Base-by-base conservation (phyloP, 108 stramenopile species). In the Epipyxis sp. region DNA sequence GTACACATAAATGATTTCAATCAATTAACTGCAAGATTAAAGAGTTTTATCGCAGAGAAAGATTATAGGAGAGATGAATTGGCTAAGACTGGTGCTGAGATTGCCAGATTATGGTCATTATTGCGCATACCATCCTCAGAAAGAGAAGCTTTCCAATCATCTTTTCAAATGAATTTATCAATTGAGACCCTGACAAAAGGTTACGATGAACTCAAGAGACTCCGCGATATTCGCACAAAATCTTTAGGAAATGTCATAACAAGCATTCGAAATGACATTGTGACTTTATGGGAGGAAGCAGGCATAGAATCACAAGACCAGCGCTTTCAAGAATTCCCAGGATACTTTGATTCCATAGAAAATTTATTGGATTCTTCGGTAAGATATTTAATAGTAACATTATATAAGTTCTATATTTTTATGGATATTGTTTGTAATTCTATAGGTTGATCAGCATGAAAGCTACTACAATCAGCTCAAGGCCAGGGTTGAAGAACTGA, bases 91-190 rank as follows among this genome's bases (percentile, higher is more conserved):
- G 71, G 71, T 34, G 71, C 16, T 27, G 71, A 74, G 44, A 74
- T 74, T 37, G 71, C 71, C 34, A 39, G 34, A 39, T 32, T 74
- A 42, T 74, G 71, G 71, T 54, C 71, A 6, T 42, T 74, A 42
- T 42, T 74, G 40, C 71, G 71, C 34, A 37, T 74, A 43, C 32
- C n/a, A 6, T 37, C 32, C 43, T 13, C 34, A 30, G 71, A 74
- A 42, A 13, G 71, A 30, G 71, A 74, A 42, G 71, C 71, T 29
- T 74, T 74, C 50, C n/a, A 27, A 34, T 29, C 46, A 42, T 74
- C 71, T 29, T 74, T 74, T 32, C 16, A 74, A 37, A 6, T 30
- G 6, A 74, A 74, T 37, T 25, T 74, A 6, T 74, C 71, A 10
- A 34, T 74, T 37, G 71, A 46, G 3, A 74, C 71, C 25, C 43